These are phyloP conservation scores for Carex pumila DNA, from an alignment of 176 grass and related monocot genomes.

Conservation along the genomic window DNA sequence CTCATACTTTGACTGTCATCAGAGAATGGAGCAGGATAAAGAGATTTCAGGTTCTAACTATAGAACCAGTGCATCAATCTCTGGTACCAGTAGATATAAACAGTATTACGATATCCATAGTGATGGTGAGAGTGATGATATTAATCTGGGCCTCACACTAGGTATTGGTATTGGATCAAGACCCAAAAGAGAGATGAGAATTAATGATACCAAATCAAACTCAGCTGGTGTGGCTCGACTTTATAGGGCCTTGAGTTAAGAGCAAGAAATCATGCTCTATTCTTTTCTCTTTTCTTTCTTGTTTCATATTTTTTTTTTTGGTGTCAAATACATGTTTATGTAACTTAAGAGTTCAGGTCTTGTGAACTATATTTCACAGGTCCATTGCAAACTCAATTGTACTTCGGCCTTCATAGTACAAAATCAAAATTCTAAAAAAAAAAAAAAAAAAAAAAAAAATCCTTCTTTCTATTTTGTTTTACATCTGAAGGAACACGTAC, in stretches of 20 bases:
- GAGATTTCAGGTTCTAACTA: constrained; percentile 21
- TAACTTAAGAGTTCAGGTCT: neutral
- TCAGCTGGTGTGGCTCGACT: constrained; percentile 2
- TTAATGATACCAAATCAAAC: neutral
- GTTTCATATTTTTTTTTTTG: neutral
- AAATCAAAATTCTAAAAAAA: neutral
- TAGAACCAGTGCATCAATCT: constrained; percentile 36
- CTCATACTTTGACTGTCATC: constrained; percentile 30
- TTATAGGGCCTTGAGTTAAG: constrained; percentile 24
- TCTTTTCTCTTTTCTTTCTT: neutral
- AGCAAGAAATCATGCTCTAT: neutral
- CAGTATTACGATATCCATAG: constrained; percentile 16
- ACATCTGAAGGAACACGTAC: neutral
- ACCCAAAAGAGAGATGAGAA: neutral
- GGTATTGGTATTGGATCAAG: constrained; percentile 38
- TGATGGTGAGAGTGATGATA: constrained; percentile 42
- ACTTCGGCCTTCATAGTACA: neutral
- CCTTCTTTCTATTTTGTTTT: neutral
- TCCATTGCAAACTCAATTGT: neutral
- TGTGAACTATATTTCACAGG: neutral
- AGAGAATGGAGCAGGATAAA: constrained; percentile 30
- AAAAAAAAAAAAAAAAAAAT: neutral
- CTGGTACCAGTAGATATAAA: constrained; percentile 30
- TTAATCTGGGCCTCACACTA: constrained; percentile 50
- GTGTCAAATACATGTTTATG: neutral